Evolutionary conservation across 1,139 yeast species (phyloP).

Genomic region (Geotrichum restrictum): DNA sequence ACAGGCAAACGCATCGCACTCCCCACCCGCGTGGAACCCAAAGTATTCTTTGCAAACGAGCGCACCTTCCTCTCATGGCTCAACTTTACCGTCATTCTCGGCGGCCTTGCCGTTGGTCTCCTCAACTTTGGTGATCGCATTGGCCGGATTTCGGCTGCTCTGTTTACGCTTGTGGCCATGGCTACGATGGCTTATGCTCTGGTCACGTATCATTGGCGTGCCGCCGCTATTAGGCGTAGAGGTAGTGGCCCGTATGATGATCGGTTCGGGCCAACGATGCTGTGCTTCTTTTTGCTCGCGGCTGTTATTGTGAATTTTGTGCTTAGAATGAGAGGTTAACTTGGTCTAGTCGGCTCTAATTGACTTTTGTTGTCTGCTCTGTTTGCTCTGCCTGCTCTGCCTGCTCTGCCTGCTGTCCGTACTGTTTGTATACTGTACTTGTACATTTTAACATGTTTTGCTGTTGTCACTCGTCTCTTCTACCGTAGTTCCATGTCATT

Average conservation of each 20-base stretch:
- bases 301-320: constrained; percentile 92
- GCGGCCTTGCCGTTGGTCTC: constrained; percentile 93
- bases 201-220: constrained; percentile 98
- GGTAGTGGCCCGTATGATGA: constrained; percentile 98
- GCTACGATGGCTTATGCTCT: constrained; percentile 95
- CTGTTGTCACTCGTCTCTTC: too few species aligned
- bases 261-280: constrained; percentile 97
- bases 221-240: constrained; percentile 93
- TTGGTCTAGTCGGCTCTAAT: neutral
- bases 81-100: constrained; percentile 93
- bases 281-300: constrained; percentile 83
- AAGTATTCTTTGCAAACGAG: constrained; percentile 97
- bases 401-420: too few species aligned
- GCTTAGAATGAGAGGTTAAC: constrained; percentile 57
- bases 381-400: neutral
- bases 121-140: constrained; percentile 92
- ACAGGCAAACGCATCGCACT: constrained; percentile 89
- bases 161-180: constrained; percentile 91
- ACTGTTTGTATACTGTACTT: too few species aligned
- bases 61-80: constrained; percentile 93
- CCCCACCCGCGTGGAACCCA: constrained; percentile 97
- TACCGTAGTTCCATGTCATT: too few species aligned
- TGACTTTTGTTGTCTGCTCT: neutral
- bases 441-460: too few species aligned
- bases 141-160: constrained; percentile 88